Evolutionary conservation across 2,329 filamentous ascomycete genomes (phyloP).

Genomic region (Hypocreales sp.): DNA sequence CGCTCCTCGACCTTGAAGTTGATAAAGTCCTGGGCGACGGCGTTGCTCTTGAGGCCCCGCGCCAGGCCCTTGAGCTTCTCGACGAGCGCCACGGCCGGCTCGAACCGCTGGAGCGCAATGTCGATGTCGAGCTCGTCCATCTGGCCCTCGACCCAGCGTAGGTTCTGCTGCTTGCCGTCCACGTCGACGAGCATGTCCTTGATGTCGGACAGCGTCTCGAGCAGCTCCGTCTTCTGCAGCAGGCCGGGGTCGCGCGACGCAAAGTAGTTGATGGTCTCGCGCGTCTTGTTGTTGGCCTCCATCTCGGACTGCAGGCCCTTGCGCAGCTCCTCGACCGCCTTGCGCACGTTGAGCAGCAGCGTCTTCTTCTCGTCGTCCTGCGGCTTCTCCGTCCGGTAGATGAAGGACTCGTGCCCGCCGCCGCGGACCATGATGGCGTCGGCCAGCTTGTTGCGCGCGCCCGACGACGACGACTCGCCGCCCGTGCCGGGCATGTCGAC

Average conservation of each 20-base stretch:
- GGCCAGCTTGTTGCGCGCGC: conserved; percentile 45
- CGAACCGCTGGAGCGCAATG: conserved; percentile 80
- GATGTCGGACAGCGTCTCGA: conserved; percentile 63
- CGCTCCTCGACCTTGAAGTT: conserved; percentile 81
- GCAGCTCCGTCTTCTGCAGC: conserved; percentile 62
- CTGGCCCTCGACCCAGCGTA: conserved; percentile 89
- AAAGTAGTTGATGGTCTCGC: conserved; percentile 77
- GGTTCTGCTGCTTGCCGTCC: conserved; percentile 89
- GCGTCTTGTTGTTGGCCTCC: conserved; percentile 70
- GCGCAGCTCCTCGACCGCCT: conserved; percentile 81
- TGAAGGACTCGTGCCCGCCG: conserved; percentile 80
- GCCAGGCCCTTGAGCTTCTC: conserved; percentile 74
- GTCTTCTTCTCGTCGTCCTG: conserved; percentile 66
- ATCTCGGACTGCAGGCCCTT: conserved; percentile 75
- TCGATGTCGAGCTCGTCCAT: conserved; percentile 95
- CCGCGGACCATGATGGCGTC: conserved; percentile 83
- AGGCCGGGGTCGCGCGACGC: conserved; percentile 63
- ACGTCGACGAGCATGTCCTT: conserved; percentile 90
- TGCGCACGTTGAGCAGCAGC: conserved; percentile 78
- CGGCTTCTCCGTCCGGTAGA: conserved; percentile 77
- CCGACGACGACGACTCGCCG: conserved; percentile 41
- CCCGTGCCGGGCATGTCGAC: conserved; percentile 67
- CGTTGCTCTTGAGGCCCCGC: conserved; percentile 68
- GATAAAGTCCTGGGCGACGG: conserved; percentile 81
- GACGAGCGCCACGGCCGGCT: conserved; percentile 67